Percentiles rank a stretch among this genome's conserved stretches.
phyloP scores from a whole-genome alignment of 2,329 filamentous ascomycete genomes.

The Polytolypa hystricis region DNA sequence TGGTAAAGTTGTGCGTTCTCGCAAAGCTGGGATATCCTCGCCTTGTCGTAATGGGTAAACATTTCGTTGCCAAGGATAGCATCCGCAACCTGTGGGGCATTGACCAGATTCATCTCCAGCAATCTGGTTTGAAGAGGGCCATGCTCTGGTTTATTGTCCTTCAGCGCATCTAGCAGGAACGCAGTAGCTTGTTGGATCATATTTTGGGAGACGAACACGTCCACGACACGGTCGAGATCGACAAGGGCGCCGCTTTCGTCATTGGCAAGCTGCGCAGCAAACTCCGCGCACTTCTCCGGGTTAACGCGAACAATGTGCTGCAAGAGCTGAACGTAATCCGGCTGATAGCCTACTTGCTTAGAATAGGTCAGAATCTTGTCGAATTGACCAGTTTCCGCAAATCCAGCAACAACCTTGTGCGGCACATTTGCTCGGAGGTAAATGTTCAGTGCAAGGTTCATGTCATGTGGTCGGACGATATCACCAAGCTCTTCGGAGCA shows the following conservation, averaged over 20 bases:
- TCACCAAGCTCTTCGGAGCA: slow-evolving; percentile 96
- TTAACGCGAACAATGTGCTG: slow-evolving; percentile 87
- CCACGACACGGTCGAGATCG: slow-evolving; percentile 87
- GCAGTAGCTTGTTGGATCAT: slow-evolving; percentile 97
- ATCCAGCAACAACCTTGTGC: slow-evolving; percentile 87
- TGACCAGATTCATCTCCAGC: slow-evolving; percentile 94
- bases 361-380: slow-evolving; percentile 93
- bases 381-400: slow-evolving; percentile 92
- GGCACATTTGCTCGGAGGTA: slow-evolving; percentile 85
- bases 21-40: slow-evolving; percentile 77
- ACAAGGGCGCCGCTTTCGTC: slow-evolving; percentile 78
- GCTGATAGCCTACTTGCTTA: slow-evolving; percentile 72
- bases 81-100: slow-evolving; percentile 93
- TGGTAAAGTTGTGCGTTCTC: slow-evolving; percentile 82
- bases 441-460: slow-evolving; percentile 75
- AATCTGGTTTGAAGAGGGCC: slow-evolving; percentile 86
- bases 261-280: slow-evolving; percentile 84
- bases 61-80: slow-evolving; percentile 97
- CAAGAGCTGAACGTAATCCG: slow-evolving; percentile 87
- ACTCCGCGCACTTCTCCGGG: slow-evolving; percentile 88
- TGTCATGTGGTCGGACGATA: slow-evolving; percentile 78
- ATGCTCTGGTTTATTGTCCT: slow-evolving; percentile 90
- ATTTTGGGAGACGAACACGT: slow-evolving; percentile 95
- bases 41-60: slow-evolving; percentile 94
- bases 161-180: slow-evolving; percentile 91